Base-by-base conservation (phyloP, 148 eudicot genomes). In the Dysphania ambrosioides region DNA sequence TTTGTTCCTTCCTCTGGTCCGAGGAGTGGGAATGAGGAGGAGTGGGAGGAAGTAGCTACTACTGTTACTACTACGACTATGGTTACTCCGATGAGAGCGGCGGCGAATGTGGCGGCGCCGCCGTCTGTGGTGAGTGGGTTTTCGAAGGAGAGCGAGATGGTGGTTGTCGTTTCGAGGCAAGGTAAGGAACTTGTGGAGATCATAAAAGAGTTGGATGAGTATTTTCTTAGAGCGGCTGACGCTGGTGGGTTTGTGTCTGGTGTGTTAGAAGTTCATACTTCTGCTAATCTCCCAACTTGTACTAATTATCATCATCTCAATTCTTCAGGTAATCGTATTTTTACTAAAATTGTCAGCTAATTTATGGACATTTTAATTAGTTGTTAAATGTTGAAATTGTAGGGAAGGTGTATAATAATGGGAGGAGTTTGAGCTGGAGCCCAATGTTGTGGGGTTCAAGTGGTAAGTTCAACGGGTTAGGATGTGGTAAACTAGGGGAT, bases 141-240 rank as follows among this genome's bases (percentile, higher is more conserved):
- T 5, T 82, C 89, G 3, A 86, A 82, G 66, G 84, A 76, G 40
- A 88, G 87, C 57, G 93, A 88, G 1, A 81, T 85, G 63, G 87
- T 88, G 32, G 85, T 88, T 76, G 93, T 87, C 71, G 93, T 86
- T 55, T 78, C 88, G 13, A 80, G 83, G 1, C 92, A 90, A 67
- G 78, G 83, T 71, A 94, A 91, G 76, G 98, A 90, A 75, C 70
- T 95, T 9, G 90, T 84, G 15, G 97, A 91, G 88, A 92, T 95
- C n/a, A 90, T 95, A 3, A 89, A 80, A 55, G 97, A 95, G 80
- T 80, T 95, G 5, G 91, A 95, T 68, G 93, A 92, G 78, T 95
- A 92, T 61, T 95, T 95, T 68, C 71, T 85, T 3, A 87, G 83
- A 26, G 97, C 98, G n/a, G 98, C 96, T 44, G 88, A 87, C 35